Evolutionary conservation across 495 filamentous ascomycete species (phyloP), one percentile per base, ranked within the genome.

Genomic region (Penicillium daleae): DNA sequence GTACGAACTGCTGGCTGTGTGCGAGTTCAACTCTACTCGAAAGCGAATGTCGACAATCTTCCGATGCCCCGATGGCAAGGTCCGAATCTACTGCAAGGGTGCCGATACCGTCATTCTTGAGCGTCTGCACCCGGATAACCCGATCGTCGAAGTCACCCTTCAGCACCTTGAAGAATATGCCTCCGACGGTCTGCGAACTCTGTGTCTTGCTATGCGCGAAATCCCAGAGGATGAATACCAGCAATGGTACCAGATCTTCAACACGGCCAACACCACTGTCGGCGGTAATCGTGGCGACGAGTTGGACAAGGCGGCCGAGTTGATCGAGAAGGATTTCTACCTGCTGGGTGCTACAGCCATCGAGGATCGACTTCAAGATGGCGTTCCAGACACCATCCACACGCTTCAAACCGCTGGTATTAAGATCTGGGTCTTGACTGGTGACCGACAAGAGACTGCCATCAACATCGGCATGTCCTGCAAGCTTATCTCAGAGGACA

Each of bases 381-480:
- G 96, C 59, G 96, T 99, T 4, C 96, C 96, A 4, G 96, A 99
- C 73, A 99, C 96, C 3, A 99, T 99, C 64, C 92, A 98, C 76
- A 97, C 94, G 0, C 85, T 99, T 10, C 96, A 99, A 71, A 90
- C 92, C 59, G 96, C 96, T 22, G 95, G 95, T 31, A 98, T 99
- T 76, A 99, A 99, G 78, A 87, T 99, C 49, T 99, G 96, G 95
- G 96, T 99, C 22, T 77, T 99, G 73, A 99, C 96, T 40, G 96
- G 96, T 69, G 96, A 99, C 80, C 85, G 96, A 69, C 96, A 99
- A 73, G 96, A 99, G 73, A 99, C 96, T 51, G 96, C 96, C 53
- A 99, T 99, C 80, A 99, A 99, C 71, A 99, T 99, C 68, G 96
- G 96, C 60, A 99, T 99, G 96, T 97, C 92, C 69, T 99, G 96